Base-by-base conservation (phyloP, 2,329 filamentous ascomycete genomes). In the Penicillium janthinellum region DNA sequence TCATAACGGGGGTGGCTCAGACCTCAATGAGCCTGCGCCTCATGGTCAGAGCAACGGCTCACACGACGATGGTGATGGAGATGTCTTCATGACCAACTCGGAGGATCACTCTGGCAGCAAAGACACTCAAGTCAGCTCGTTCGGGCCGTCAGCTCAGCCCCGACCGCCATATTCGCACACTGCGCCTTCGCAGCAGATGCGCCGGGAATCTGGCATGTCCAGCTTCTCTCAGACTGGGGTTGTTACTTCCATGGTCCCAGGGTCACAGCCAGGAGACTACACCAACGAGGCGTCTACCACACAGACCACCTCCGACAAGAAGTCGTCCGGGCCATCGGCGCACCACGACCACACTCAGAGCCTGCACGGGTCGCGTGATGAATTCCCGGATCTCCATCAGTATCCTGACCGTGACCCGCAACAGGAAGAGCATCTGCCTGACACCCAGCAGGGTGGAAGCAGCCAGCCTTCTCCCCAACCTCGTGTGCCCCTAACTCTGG, bases 241-340 rank as follows among this genome's bases (percentile, higher is more conserved):
- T 6, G 82, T 85, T 66, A 88, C 85, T 2, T 84, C 84, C 22
- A 82, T 88, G 77, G 80, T 81, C 8, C 81, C 81, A 12, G 83
- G 84, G 59, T 85, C 85, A 35, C 82, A 87, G 70, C 78, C 82
- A 15, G 79, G 79, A 22, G 84, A 88, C 84, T 88, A 87, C 59
- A 79, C 88, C 55, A 97, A 98, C 69, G 92, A 96, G 70, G 94
- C 92, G 1, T 96, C 92, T 2, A 96, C 93, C 1, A 98, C 93
- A 1, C 88, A 87, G 22, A 89, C 88, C 2, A 96, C 93, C 1
- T 89, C 86, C 3, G 86, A 88, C n/a, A 95, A 96, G 77, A 88
- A 86, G 73, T 93, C 90, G 2, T 91, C 90, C 0, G 87, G 90
- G 62, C 49, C 49, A 7, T 50, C 47, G 1, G 49, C 6, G 5